phyloP scores from a whole-genome alignment of 2,329 filamentous ascomycete species.

The Colletotrichum australisinense region DNA sequence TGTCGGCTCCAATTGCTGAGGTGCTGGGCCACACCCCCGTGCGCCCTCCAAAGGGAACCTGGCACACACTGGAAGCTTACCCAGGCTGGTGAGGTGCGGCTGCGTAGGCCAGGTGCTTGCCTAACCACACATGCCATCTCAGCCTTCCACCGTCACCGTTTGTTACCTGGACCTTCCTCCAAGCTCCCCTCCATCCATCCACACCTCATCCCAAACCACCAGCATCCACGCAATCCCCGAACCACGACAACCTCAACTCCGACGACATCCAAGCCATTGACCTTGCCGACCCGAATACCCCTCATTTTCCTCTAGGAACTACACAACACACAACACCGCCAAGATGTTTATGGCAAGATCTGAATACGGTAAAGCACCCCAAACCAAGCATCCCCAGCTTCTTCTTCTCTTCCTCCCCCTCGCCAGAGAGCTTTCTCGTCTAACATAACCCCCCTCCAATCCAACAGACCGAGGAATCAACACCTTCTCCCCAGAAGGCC shows the following conservation, averaged over 20 bases:
- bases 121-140: slow-evolving; percentile 39
- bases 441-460: neutral
- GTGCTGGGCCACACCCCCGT: neutral
- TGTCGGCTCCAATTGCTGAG: neutral
- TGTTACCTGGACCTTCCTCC: slow-evolving; percentile 29
- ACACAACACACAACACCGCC: slow-evolving; percentile 54
- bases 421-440: slow-evolving; percentile 15
- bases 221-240: slow-evolving; percentile 10
- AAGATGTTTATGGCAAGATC: slow-evolving; percentile 99
- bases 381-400: slow-evolving; percentile 28
- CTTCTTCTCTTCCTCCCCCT: slow-evolving; percentile 30
- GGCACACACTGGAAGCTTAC: neutral
- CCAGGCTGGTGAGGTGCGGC: slow-evolving; percentile 28
- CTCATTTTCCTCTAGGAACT: slow-evolving; percentile 2
- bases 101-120: slow-evolving; percentile 55
- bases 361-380: slow-evolving; percentile 87
- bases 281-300: neutral
- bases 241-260: slow-evolving; percentile 23
- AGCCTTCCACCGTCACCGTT: slow-evolving; percentile 34
- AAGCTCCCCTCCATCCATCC: slow-evolving; percentile 30
- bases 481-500: slow-evolving; percentile 99
- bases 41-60: slow-evolving; percentile 17
- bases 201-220: slow-evolving; percentile 11
- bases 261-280: neutral
- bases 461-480: slow-evolving; percentile 30